Percentiles rank a stretch among this genome's conserved stretches.
These are phyloP conservation scores for Diaporthe capsici DNA, from an alignment of 2,329 filamentous ascomycete genomes.

Conservation along the genomic window DNA sequence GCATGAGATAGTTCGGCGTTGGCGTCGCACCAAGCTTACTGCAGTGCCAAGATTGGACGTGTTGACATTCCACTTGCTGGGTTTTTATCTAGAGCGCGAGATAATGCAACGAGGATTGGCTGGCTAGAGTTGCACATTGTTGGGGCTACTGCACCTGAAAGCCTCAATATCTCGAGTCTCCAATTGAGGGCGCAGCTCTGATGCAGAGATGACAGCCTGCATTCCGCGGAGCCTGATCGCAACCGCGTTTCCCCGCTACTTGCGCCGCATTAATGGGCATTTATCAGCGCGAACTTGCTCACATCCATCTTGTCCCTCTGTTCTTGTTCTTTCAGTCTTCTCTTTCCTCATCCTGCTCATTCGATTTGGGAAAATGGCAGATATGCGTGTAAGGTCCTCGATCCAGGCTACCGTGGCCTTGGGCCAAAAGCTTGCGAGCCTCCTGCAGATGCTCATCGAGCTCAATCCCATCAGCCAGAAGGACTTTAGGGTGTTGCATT, in stretches of 20 bases:
- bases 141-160: slow-evolving; percentile 33
- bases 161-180: slow-evolving; percentile 10
- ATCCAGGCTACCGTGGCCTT: slow-evolving; percentile 29
- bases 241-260: background rate
- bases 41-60: slow-evolving; percentile 18
- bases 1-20: slow-evolving; percentile 6
- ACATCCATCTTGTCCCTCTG: background rate
- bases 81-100: background rate
- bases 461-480: background rate
- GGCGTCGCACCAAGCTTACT: background rate
- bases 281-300: background rate
- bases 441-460: slow-evolving; percentile 5
- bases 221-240: background rate
- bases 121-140: background rate
- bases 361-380: background rate
- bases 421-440: slow-evolving; percentile 35
- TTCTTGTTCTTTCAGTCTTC: background rate
- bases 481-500: background rate
- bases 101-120: slow-evolving; percentile 27
- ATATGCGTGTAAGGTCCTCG: slow-evolving; percentile 14
- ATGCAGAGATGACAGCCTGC: slow-evolving; percentile 20
- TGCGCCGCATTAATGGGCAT: background rate
- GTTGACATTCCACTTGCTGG: slow-evolving; percentile 15
- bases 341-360: no score
- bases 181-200: slow-evolving; percentile 13